Base-by-base conservation (phyloP, 106 monocot species). In the Xerophyta viscosa region DNA sequence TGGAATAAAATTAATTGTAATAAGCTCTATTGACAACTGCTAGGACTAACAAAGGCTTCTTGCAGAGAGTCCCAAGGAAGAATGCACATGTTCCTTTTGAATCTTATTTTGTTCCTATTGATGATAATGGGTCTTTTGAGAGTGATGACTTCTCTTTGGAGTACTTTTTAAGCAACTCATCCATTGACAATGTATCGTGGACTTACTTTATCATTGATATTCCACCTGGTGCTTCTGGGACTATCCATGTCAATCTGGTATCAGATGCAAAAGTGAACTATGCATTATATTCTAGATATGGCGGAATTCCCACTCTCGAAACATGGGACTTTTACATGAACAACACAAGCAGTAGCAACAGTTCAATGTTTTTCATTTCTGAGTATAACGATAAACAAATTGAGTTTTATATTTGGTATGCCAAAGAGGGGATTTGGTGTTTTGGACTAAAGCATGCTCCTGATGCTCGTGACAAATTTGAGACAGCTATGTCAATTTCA, bases 401-500 rank as follows among this genome's bases (percentile, higher is more conserved):
- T 46, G 68, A 89, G 50, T 76, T 96, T 42, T 96, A 79, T 63
- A 62, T 96, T 46, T 49, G 88, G 19, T 89, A 81, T 73, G 71
- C 73, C 21, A 75, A 54, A 48, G 96, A 96, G 82, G 96, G 89
- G 58, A 67, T 70, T 62, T 96, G 96, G 96, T 58, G 58, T 52
- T 57, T 88, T 65, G 89, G 65, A 41, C 31, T 89, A 41, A 71
- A 52, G 47, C 81, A 85, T 79, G 36, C 78, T 57, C 2, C 31
- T 64, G 39, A 70, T 30, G 50, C 14, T 50, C 18, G 19, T 25
- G 10, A 42, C 33, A 62, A 62, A 27, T 58, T 70, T 20, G 49
- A 57, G 50, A 84, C 74, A 44, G 62, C 48, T 19, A 74, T 96
- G 76, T 79, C 75, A 21, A 68, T 96, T 78, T 73, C 72, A 7